Conservation (phyloP, 202 grass and related monocot species). For the Bolboschoenoplectus hybrid region DNA sequence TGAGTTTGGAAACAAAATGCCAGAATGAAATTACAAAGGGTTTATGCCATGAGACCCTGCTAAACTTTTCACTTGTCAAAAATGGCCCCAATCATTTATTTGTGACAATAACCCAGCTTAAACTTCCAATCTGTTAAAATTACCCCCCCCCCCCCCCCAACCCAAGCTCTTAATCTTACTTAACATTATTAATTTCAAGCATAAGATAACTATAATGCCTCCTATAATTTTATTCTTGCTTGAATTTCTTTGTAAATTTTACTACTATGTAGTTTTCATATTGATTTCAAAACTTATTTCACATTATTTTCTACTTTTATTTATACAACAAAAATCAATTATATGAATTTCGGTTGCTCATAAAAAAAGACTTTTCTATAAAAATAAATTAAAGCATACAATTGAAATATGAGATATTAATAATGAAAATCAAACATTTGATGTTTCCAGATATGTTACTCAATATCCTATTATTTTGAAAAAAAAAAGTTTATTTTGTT, state of each 20-base stretch:
- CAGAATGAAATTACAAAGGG: not conserved
- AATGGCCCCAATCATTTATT: not conserved
- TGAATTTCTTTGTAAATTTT: not conserved
- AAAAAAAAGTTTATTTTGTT: not conserved
- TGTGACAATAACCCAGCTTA: not conserved
- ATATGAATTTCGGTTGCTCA: not conserved
- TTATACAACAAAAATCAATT: conserved; percentile 2
- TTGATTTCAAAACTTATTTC: not conserved
- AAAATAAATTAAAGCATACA: not conserved
- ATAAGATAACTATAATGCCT: not conserved
- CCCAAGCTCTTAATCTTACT: not conserved
- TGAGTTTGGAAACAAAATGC: conserved; percentile 15
- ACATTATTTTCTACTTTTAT: not conserved
- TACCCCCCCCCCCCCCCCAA: not conserved
- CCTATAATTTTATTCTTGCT: not conserved
- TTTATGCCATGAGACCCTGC: not conserved
- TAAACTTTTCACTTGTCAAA: not conserved
- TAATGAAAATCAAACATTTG: not conserved
- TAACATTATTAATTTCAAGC: not conserved
- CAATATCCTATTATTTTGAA: not conserved
- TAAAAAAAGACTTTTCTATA: not conserved
- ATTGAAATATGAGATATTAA: not conserved
- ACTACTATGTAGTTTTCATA: not conserved
- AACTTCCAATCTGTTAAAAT: not conserved
- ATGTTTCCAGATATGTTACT: not conserved